These are phyloP conservation scores for Sclerotinia sclerotiorum DNA, from an alignment of 2,329 filamentous ascomycete genomes.

Conservation along the genomic window DNA sequence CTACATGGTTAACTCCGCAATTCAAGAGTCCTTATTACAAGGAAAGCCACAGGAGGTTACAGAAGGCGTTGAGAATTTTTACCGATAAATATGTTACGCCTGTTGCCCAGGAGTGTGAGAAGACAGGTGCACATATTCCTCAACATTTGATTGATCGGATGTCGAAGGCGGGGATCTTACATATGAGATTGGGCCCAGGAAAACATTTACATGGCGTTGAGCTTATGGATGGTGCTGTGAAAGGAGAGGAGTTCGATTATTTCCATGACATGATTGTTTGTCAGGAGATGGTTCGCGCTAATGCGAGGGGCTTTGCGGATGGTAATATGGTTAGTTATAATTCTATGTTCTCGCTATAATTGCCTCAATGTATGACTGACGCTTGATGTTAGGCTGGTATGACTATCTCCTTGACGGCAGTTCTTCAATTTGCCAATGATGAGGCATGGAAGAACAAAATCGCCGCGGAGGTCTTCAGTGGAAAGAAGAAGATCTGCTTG, in stretches of 20 bases:
- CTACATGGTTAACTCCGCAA: conserved; percentile 73
- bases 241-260: conserved; percentile 82
- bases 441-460: conserved; percentile 64
- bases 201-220: conserved; percentile 74
- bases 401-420: conserved; percentile 77
- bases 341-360: not conserved
- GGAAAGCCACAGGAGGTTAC: conserved; percentile 68
- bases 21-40: conserved; percentile 82
- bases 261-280: conserved; percentile 77
- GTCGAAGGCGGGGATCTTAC: conserved; percentile 70
- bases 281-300: conserved; percentile 71
- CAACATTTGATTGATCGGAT: conserved; percentile 74
- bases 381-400: conserved; percentile 41
- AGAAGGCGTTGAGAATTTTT: conserved; percentile 70
- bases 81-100: conserved; percentile 69
- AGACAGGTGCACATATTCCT: conserved; percentile 68
- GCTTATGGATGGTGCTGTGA: conserved; percentile 66
- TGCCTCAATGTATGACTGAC: not conserved
- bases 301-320: conserved; percentile 79
- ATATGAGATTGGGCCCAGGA: conserved; percentile 81
- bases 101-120: conserved; percentile 75
- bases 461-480: conserved; percentile 70
- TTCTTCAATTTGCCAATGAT: conserved; percentile 75
- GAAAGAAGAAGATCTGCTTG: conserved; percentile 84
- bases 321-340: conserved; percentile 73